Conservation (phyloP, 371 early-diverging fungal species). For the Zancudomyces culisetae region DNA sequence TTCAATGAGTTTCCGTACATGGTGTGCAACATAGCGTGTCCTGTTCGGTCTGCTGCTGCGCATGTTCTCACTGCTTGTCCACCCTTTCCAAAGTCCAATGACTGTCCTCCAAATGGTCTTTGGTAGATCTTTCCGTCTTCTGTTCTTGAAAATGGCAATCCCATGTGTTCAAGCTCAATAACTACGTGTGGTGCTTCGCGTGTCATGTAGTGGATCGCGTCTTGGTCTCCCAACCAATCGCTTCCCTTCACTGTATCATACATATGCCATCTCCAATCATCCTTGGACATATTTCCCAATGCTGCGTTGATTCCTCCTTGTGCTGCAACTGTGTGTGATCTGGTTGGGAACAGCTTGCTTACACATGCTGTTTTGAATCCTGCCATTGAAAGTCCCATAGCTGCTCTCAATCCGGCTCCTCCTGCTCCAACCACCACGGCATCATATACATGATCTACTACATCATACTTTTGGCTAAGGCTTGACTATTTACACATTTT, state of each 20-base stretch:
- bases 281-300: constrained; percentile 95
- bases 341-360: constrained; percentile 94
- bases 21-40: constrained; percentile 91
- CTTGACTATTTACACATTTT: too few species aligned
- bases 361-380: constrained; percentile 97
- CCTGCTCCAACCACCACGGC: constrained; percentile 97
- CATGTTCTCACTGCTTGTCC: constrained; percentile 96
- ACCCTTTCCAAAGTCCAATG: constrained; percentile 84
- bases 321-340: constrained; percentile 96
- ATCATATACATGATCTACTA: constrained; percentile 94
- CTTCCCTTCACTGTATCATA: constrained; percentile 97
- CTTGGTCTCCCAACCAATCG: constrained; percentile 97
- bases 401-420: constrained; percentile 95
- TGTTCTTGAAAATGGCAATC: constrained; percentile 93
- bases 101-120: constrained; percentile 95
- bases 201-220: constrained; percentile 97
- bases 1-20: constrained; percentile 91
- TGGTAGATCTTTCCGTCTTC: constrained; percentile 94
- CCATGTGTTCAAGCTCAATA: constrained; percentile 93
- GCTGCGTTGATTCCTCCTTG: constrained; percentile 99
- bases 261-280: constrained; percentile 99
- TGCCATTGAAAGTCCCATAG: constrained; percentile 92
- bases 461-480: constrained; percentile 37
- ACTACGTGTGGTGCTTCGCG: constrained; percentile 92
- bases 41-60: constrained; percentile 97